phyloP scores from a whole-genome alignment of 306 rosid genomes.

The Parietaria judaica region DNA sequence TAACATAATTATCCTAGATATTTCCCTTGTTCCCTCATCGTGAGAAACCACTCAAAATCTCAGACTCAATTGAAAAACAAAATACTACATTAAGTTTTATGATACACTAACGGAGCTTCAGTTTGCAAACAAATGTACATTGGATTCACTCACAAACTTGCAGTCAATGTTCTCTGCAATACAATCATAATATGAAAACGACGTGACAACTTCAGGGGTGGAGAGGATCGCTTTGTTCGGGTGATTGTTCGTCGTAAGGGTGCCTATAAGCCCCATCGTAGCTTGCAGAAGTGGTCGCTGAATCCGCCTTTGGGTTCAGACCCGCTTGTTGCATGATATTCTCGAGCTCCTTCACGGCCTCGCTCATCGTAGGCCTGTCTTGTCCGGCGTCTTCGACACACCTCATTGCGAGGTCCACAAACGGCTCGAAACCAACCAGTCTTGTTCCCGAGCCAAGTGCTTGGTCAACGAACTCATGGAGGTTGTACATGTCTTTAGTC shows the following conservation, averaged over 20 bases:
- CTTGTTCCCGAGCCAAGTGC: conserved; percentile 24
- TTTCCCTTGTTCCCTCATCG: too few relatives aligned
- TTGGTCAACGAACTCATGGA: conserved; percentile 38
- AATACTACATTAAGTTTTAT: too few relatives aligned
- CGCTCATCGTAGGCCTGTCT: conserved; percentile 64
- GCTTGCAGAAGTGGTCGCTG: conserved; percentile 40
- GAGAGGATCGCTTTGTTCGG: conserved; percentile 34
- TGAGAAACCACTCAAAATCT: background rate
- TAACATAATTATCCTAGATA: too few relatives aligned
- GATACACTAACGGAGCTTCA: too few relatives aligned
- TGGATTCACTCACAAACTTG: too few relatives aligned
- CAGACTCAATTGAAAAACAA: background rate
- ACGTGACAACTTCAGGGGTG: background rate
- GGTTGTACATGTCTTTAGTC: conserved; percentile 37
- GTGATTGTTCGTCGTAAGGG: conserved; percentile 28
- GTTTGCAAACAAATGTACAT: too few relatives aligned
- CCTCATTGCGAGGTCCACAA: conserved; percentile 49
- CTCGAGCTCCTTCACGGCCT: conserved; percentile 67
- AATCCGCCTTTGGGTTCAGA: conserved; percentile 39
- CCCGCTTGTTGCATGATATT: conserved; percentile 42
- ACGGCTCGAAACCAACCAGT: conserved; percentile 43
- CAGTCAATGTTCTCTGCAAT: too few relatives aligned
- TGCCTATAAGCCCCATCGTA: conserved; percentile 19
- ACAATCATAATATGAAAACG: too few relatives aligned
- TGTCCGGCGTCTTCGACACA: conserved; percentile 50